Evolutionary conservation across 164 flowering plant genomes (phyloP), one percentile per base, ranked within the genome.

Genomic region (Magnolia sinica): DNA sequence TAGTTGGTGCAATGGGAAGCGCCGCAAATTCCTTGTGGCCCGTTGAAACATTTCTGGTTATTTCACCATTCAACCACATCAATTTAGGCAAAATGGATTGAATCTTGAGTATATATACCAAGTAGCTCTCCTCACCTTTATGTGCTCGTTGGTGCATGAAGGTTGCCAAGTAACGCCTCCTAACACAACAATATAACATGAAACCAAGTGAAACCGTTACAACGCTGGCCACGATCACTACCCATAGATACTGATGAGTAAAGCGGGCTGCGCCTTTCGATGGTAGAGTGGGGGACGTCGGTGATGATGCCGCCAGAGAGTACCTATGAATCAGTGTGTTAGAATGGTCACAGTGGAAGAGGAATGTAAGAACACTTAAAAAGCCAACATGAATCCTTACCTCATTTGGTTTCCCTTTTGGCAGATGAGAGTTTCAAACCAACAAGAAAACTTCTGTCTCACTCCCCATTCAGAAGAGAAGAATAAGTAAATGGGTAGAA

Each of bases 1-100:
- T 19, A 91, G 66, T 75, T 90, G 91, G 63, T 83, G 87, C 70
- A 83, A 74, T 59, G 83, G 82, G 73, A 88, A 91, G 0, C 81
- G 71, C 78, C 89, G 89, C 78, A 89, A 73, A 79, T 73, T 71
- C 52, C 81, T 45, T 27, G 64, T 81, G 74, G 82, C 81, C 14
- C 68, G 81, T 70, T 78, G 67, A 76, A 78, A 67, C 45, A 69
- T 51, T 31, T 84, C 89, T 84, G 63, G 13, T n/a, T 27, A 6
- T 13, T 22, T 49, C 10, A 18, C 8, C 13, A 7, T 14, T 7
- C 27, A 37, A 27, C 5, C 16, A 19, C 37, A 51, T 52, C 72
- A 10, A 37, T 63, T n/a, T 4, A 2, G 19, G 4, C 24, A 63
- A 68, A 22, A 68, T 24, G 14, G 10, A 45, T n/a, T 29, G 22